Conservation (phyloP, 2,329 filamentous ascomycete species). For the Penicillium frequentans region DNA sequence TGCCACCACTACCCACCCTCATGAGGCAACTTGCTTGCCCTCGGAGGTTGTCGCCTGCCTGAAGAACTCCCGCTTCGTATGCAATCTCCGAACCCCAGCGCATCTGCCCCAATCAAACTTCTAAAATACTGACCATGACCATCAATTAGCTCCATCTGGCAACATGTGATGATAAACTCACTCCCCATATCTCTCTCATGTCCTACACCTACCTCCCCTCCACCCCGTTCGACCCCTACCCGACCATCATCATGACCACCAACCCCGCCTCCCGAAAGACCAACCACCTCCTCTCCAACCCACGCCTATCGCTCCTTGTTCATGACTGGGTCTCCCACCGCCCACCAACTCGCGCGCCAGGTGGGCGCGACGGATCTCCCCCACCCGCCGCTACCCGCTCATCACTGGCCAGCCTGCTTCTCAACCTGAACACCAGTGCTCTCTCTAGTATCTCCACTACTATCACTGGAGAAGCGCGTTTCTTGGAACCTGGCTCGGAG, state of each 20-base stretch:
- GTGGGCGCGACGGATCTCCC: constrained; percentile 60
- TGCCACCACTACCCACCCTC: constrained; percentile 69
- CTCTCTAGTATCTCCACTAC: constrained; percentile 88
- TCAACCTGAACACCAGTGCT: constrained; percentile 88
- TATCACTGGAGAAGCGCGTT: constrained; percentile 81
- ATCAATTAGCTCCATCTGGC: constrained; percentile 80
- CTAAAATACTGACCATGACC: neutral
- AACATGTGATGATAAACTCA: constrained; percentile 72
- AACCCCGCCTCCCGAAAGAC: constrained; percentile 70
- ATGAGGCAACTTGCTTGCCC: constrained; percentile 69
- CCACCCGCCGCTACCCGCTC: constrained; percentile 64
- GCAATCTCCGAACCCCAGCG: constrained; percentile 22
- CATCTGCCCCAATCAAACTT: neutral
- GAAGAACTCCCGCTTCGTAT: constrained; percentile 90
- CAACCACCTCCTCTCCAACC: constrained; percentile 78
- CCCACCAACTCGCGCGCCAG: constrained; percentile 68
- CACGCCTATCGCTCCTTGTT: constrained; percentile 87
- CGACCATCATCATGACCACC: constrained; percentile 94
- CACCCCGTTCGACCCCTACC: constrained; percentile 65
- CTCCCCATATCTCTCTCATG: constrained; percentile 94
- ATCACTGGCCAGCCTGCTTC: constrained; percentile 76
- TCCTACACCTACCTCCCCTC: constrained; percentile 95
- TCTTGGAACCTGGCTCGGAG: constrained; percentile 71
- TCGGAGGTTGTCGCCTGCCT: constrained; percentile 86
- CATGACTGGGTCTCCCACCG: constrained; percentile 98